A percentile compares a stretch with the other conserved stretches of the same genome.
phyloP scores from a whole-genome alignment of 2,329 filamentous ascomycete species.

The Neonectria punicea region DNA sequence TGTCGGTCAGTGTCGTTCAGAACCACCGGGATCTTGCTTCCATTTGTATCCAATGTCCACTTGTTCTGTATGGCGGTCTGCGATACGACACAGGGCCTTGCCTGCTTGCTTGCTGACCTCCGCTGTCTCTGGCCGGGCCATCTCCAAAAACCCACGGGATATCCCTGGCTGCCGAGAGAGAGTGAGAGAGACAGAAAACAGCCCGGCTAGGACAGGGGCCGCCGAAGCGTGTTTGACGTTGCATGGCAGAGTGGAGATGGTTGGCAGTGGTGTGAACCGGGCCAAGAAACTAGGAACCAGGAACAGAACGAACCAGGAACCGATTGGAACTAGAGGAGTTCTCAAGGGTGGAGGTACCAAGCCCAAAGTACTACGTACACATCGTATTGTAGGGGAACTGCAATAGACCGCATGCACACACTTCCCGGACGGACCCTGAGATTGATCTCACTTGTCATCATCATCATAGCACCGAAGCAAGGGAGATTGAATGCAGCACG shows the following conservation, averaged over 20 bases:
- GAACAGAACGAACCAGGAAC: conserved; percentile 29
- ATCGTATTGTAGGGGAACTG: too few relatives aligned
- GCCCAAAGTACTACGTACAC: background rate
- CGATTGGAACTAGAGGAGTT: conserved; percentile 14
- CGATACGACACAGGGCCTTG: background rate
- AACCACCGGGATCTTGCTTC: background rate
- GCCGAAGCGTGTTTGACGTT: conserved; percentile 14
- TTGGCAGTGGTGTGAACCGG: conserved; percentile 32
- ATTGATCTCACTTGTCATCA: background rate
- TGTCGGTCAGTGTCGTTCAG: background rate
- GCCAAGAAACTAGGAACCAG: conserved; percentile 39
- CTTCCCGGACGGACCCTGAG: background rate
- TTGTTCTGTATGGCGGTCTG: conserved; percentile 13
- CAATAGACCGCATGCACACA: background rate
- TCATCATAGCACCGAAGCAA: background rate
- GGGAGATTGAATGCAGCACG: too few relatives aligned
- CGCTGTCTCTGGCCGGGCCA: conserved; percentile 13
- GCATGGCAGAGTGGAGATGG: conserved; percentile 32
- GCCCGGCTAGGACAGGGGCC: background rate
- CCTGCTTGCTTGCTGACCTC: background rate
- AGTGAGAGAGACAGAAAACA: background rate
- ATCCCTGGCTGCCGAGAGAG: conserved; percentile 9
- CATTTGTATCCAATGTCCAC: conserved; percentile 8
- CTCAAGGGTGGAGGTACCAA: conserved; percentile 11
- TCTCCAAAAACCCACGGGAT: conserved; percentile 24